Percentiles rank a stretch among this genome's conserved stretches.
Conservation (phyloP, 352 stramenopile species). For the Phytophthora pisi region DNA sequence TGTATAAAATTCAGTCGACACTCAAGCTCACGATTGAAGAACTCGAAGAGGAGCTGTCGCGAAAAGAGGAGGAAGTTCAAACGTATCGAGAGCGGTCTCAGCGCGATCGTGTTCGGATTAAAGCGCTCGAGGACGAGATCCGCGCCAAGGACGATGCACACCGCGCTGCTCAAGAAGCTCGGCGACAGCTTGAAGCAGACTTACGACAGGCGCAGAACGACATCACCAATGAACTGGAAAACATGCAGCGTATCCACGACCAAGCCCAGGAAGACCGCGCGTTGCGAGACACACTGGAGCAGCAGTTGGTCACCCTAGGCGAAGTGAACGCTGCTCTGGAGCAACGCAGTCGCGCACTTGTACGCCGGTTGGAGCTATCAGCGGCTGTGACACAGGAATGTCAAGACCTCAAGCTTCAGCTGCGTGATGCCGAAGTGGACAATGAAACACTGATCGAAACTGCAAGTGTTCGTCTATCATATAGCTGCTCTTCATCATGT, state of each 20-base stretch:
- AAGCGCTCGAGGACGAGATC: conserved; percentile 62
- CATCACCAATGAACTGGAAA: conserved; percentile 60
- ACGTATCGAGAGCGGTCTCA: conserved; percentile 56
- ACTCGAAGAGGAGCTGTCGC: conserved; percentile 75
- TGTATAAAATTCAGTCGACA: conserved; percentile 73
- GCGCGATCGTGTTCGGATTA: conserved; percentile 56
- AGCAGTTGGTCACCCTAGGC: conserved; percentile 73
- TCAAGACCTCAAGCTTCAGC: conserved; percentile 68
- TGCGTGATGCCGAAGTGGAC: conserved; percentile 68
- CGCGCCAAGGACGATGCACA: conserved; percentile 47
- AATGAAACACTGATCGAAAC: conserved; percentile 75
- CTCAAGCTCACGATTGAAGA: conserved; percentile 77
- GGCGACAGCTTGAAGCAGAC: conserved; percentile 57
- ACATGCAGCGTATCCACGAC: conserved; percentile 49
- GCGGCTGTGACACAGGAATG: conserved; percentile 52
- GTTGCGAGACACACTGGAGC: conserved; percentile 60
- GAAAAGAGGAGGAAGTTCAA: conserved; percentile 65
- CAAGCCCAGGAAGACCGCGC: conserved; percentile 57
- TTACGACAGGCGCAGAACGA: conserved; percentile 62
- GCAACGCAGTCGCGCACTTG: conserved; percentile 68
- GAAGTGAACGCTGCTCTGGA: conserved; percentile 80
- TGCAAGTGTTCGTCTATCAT: conserved; percentile 22
- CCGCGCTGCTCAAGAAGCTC: conserved; percentile 33
- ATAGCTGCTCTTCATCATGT: not conserved
- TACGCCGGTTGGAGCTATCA: conserved; percentile 66